Conservation (phyloP, 2,329 filamentous ascomycete species). For the Ceratocystis eucalypticola region DNA sequence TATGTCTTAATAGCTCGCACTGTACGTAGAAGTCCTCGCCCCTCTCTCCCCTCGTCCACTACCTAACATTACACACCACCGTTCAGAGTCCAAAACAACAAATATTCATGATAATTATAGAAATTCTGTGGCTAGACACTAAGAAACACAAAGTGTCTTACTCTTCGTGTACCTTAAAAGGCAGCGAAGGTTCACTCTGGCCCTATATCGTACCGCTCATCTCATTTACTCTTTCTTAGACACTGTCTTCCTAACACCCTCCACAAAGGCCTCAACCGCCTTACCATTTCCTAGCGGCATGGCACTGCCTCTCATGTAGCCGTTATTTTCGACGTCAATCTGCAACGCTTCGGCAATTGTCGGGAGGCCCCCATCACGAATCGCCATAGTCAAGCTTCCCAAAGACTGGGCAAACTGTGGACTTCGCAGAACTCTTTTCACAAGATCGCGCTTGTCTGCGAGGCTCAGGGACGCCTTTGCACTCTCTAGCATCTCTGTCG, state of each 20-base stretch:
- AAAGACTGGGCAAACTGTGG: conserved; percentile 86
- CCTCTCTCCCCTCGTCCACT: not conserved
- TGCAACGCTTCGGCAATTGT: conserved; percentile 77
- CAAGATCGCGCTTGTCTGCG: conserved; percentile 63
- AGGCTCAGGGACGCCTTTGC: conserved; percentile 60
- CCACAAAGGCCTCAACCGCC: conserved; percentile 80
- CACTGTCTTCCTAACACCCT: conserved; percentile 71
- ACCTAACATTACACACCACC: not conserved
- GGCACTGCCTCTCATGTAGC: conserved; percentile 60
- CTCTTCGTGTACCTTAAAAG: not conserved
- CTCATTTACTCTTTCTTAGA: conserved; percentile 20
- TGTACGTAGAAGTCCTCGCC: not conserved
- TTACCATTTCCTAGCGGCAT: conserved; percentile 80
- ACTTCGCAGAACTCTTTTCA: conserved; percentile 71
- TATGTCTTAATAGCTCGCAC: not conserved
- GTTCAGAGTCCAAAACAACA: not conserved
- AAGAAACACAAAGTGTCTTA: not conserved
- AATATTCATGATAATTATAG: not conserved
- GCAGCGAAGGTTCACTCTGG: not conserved
- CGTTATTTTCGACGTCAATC: conserved; percentile 71
- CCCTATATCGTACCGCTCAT: not conserved
- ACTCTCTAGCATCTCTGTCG: conserved; percentile 52
- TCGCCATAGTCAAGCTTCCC: conserved; percentile 68
- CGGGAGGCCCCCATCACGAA: conserved; percentile 80
- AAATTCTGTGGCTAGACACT: not conserved